phyloP scores from a whole-genome alignment of 495 filamentous ascomycete genomes.

The Penicillium antarcticum region DNA sequence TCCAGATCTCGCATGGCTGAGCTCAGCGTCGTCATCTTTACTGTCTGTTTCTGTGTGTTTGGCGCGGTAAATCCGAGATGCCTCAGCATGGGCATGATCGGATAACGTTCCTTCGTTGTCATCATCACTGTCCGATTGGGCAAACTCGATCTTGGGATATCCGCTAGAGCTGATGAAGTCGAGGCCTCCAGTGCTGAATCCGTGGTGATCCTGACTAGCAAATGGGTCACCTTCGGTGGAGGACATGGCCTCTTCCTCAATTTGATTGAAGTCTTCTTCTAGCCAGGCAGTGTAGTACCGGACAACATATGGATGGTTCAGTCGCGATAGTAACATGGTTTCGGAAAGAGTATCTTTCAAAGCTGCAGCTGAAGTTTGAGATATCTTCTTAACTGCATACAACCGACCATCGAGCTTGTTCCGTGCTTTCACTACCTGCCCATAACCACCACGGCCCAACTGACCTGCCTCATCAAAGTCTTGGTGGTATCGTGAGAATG shows the following conservation, averaged over 20 bases:
- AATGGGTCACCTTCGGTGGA: slow-evolving; percentile 53
- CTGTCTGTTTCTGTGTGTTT: not conserved
- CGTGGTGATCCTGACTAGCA: slow-evolving; percentile 45
- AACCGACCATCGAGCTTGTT: slow-evolving; percentile 90
- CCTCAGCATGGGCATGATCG: slow-evolving; percentile 18
- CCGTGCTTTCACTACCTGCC: slow-evolving; percentile 93
- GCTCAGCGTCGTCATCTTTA: slow-evolving; percentile 20
- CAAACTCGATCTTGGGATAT: slow-evolving; percentile 77
- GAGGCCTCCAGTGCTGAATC: slow-evolving; percentile 77
- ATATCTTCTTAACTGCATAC: slow-evolving; percentile 97
- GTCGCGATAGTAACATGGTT: slow-evolving; percentile 80
- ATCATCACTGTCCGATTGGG: slow-evolving; percentile 61
- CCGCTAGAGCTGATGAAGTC: slow-evolving; percentile 92
- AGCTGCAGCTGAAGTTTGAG: slow-evolving; percentile 71
- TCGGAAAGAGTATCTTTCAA: slow-evolving; percentile 87
- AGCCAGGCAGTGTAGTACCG: slow-evolving; percentile 95
- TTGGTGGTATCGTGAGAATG: slow-evolving; percentile 70
- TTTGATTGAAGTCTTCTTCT: slow-evolving; percentile 63
- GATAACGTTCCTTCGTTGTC: slow-evolving; percentile 44
- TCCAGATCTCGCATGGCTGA: slow-evolving; percentile 34
- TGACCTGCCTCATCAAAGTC: slow-evolving; percentile 89
- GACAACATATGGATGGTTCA: slow-evolving; percentile 95
- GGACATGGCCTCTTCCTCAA: slow-evolving; percentile 54
- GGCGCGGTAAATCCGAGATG: slow-evolving; percentile 13
- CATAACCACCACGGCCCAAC: slow-evolving; percentile 90